Evolutionary conservation across 306 rosid species (phyloP).

Genomic region (Fagus crenata): DNA sequence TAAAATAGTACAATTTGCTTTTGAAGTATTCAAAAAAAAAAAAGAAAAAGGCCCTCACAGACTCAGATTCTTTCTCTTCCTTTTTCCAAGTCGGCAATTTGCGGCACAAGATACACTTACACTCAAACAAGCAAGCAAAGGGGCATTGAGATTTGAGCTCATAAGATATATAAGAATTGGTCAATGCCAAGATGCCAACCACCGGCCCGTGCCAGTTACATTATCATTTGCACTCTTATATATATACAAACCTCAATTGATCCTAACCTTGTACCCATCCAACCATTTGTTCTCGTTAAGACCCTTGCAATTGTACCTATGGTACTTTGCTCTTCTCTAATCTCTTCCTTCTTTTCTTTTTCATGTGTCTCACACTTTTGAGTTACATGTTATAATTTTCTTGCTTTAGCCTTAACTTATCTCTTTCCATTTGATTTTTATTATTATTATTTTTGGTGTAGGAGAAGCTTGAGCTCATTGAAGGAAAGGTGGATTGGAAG

Average conservation of each 20-base stretch:
- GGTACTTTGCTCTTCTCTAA: slow-evolving; percentile 31
- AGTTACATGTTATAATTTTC: not conserved
- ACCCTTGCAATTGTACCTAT: slow-evolving; percentile 17
- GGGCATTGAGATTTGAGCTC: no score
- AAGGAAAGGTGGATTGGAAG: slow-evolving; percentile 92
- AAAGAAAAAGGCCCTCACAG: not conserved
- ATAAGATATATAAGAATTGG: no score
- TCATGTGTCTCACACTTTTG: not conserved
- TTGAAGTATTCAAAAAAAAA: no score
- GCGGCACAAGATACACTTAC: slow-evolving; percentile 22
- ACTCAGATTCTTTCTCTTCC: slow-evolving; percentile 23
- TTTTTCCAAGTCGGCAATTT: slow-evolving; percentile 24
- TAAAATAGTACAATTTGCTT: no score
- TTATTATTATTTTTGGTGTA: slow-evolving; percentile 19
- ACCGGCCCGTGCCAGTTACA: no score
- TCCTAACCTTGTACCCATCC: no score
- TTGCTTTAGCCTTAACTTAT: not conserved
- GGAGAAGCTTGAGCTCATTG: slow-evolving; percentile 56
- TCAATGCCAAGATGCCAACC: no score
- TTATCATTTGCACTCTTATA: no score
- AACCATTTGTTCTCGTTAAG: no score
- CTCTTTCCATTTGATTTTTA: not conserved
- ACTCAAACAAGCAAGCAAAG: slow-evolving; percentile 19
- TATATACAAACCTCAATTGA: no score
- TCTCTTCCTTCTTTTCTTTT: not conserved